phyloP scores from a whole-genome alignment of 306 rosid species.

The Citrullus amarus region DNA sequence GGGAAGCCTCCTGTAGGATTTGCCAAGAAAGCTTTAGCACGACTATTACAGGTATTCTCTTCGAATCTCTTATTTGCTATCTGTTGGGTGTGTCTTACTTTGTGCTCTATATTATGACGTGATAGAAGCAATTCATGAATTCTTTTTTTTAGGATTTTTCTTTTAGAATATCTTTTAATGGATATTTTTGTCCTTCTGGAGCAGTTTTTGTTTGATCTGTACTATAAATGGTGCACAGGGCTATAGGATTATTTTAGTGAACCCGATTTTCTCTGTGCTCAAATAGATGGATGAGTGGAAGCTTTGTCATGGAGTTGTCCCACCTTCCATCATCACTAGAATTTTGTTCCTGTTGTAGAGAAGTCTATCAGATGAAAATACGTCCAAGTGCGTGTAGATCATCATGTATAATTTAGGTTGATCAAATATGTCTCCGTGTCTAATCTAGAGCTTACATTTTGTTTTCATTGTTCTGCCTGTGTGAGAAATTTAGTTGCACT shows the following conservation, averaged over 20 bases:
- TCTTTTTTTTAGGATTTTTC: neutral
- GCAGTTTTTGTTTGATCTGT: neutral
- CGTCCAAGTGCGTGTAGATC: neutral
- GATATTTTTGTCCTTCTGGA: neutral
- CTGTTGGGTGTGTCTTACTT: neutral
- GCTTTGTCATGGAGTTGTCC: neutral
- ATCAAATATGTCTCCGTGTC: neutral
- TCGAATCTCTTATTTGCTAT: neutral
- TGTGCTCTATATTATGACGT: neutral
- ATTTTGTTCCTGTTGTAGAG: neutral
- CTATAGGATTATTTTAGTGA: neutral
- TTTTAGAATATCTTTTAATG: neutral
- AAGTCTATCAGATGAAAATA: neutral
- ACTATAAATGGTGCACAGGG: neutral
- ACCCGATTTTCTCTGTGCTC: neutral
- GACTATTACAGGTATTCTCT: constrained; percentile 43
- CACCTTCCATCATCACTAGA: neutral
- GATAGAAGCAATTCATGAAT: neutral
- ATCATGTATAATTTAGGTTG: neutral
- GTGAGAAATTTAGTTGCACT: neutral
- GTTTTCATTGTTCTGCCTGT: neutral
- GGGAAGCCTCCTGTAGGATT: constrained; percentile 74
- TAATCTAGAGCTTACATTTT: neutral
- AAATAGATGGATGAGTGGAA: neutral
- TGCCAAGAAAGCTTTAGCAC: constrained; percentile 86